Percentiles rank a stretch among this genome's conserved stretches.
Conservation (phyloP, 164 flowering plant genomes). For the Euptelea pleiosperma region DNA sequence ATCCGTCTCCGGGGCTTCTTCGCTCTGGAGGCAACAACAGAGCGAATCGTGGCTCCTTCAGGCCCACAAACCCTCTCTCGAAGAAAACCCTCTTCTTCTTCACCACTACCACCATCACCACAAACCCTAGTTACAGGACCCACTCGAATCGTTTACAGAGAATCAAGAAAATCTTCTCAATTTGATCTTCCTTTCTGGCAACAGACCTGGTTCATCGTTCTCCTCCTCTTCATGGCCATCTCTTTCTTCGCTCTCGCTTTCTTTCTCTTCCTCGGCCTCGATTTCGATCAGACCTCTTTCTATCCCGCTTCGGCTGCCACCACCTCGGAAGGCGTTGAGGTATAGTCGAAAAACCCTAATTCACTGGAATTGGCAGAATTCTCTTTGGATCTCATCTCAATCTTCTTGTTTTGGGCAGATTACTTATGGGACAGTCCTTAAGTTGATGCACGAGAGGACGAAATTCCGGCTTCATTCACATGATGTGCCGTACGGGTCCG, state of each 20-base stretch:
- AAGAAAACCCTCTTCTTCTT: slow-evolving; percentile 34
- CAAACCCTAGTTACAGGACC: slow-evolving; percentile 21
- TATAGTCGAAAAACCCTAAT: slow-evolving; percentile 9
- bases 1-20: slow-evolving; percentile 13
- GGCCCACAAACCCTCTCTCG: slow-evolving; percentile 36
- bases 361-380: background rate
- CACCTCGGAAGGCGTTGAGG: slow-evolving; percentile 78
- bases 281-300: slow-evolving; percentile 44
- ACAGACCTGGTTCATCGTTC: slow-evolving; percentile 70
- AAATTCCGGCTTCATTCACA: slow-evolving; percentile 89
- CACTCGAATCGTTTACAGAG: slow-evolving; percentile 45
- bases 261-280: slow-evolving; percentile 63
- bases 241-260: slow-evolving; percentile 63
- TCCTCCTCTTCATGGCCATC: slow-evolving; percentile 70
- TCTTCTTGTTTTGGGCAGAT: slow-evolving; percentile 39
- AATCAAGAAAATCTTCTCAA: slow-evolving; percentile 22
- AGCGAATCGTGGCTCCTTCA: slow-evolving; percentile 59
- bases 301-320: slow-evolving; percentile 49
- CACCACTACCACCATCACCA: slow-evolving; percentile 9
- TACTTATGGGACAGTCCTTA: slow-evolving; percentile 78
- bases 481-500: slow-evolving; percentile 98
- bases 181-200: slow-evolving; percentile 75
- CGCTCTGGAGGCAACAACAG: slow-evolving; percentile 20
- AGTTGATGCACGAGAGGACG: slow-evolving; percentile 93
- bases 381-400: too few species aligned